Evolutionary conservation across 2,329 filamentous ascomycete genomes (phyloP).

Genomic region (Periconia sp.): DNA sequence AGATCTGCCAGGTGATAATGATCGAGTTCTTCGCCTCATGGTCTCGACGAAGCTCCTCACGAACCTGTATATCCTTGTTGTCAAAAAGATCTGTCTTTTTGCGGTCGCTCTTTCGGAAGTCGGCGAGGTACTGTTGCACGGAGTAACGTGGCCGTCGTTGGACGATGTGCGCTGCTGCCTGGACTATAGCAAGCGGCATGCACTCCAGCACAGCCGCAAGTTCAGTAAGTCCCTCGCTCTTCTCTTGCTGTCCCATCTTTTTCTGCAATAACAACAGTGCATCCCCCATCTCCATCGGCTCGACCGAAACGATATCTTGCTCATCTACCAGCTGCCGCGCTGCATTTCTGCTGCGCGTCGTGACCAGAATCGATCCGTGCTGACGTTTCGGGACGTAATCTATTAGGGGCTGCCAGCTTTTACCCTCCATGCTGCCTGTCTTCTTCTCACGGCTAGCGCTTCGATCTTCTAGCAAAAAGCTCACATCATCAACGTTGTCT

Average conservation of each 20-base stretch:
- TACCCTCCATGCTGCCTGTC: background rate
- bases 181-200: conserved; percentile 40
- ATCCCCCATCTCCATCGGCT: conserved; percentile 11
- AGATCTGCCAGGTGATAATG: conserved; percentile 40
- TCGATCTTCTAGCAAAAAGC: too few species aligned
- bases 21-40: conserved; percentile 36
- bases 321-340: conserved; percentile 12
- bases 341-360: conserved; percentile 7
- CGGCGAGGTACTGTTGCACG: conserved; percentile 40
- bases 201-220: conserved; percentile 26
- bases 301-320: conserved; percentile 5
- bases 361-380: conserved; percentile 14
- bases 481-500: conserved; percentile 9
- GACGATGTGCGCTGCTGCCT: conserved; percentile 37
- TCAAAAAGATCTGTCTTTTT: conserved; percentile 20
- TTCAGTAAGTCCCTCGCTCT: background rate
- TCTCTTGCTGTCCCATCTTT: background rate
- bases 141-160: conserved; percentile 15
- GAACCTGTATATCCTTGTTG: conserved; percentile 29
- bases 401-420: background rate
- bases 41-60: conserved; percentile 40
- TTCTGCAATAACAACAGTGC: conserved; percentile 11
- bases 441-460: background rate
- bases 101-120: conserved; percentile 40
- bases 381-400: conserved; percentile 10